A percentile compares a stretch with the other conserved stretches of the same genome.
These are phyloP conservation scores for Eucalyptus sp. DNA, from an alignment of 345 rosid species.

Conservation along the genomic window DNA sequence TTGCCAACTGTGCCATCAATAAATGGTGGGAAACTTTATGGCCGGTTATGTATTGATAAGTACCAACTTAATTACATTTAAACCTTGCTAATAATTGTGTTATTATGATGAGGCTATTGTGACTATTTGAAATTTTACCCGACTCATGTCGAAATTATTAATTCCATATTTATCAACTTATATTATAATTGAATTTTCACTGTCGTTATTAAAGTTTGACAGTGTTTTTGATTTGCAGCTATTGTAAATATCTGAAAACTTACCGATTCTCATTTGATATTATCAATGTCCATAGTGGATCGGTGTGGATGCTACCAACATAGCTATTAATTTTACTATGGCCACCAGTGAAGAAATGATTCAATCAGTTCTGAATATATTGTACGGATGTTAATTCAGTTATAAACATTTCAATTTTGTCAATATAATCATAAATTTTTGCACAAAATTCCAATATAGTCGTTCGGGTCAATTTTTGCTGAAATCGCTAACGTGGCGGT, in stretches of 20 bases:
- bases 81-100: neutral
- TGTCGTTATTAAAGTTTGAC: neutral
- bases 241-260: neutral
- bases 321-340: neutral
- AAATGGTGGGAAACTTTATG: neutral
- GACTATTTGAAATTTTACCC: neutral
- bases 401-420: neutral
- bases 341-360: neutral
- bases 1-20: neutral
- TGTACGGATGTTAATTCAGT: accelerated
- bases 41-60: neutral
- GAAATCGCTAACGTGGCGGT: accelerated
- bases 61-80: neutral
- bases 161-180: neutral
- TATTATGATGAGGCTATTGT: neutral
- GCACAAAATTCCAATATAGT: neutral
- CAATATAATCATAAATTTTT: neutral
- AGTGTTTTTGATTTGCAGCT: neutral
- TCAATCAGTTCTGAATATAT: neutral
- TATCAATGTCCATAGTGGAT: neutral
- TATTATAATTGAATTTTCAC: neutral
- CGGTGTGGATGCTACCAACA: neutral
- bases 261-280: neutral
- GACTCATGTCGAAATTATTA: neutral
- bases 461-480: accelerated